phyloP scores from a whole-genome alignment of 1,284 basidiomycete species.

The Sphaerobolus stellatus region DNA sequence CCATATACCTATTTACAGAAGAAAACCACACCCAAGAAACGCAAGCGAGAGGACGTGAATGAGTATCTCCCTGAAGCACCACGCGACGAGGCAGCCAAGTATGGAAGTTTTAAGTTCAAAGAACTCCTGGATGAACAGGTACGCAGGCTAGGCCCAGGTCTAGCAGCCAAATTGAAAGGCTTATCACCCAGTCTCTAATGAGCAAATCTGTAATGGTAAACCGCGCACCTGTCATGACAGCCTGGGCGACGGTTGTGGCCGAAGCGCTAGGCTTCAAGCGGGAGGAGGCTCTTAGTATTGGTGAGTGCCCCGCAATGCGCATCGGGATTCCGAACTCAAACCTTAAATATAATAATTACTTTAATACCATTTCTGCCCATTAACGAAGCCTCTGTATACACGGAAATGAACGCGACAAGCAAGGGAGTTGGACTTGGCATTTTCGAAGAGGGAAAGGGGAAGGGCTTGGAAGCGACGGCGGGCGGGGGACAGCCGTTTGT shows the following conservation, averaged over 20 bases:
- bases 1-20: not conserved
- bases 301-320: slow-evolving; percentile 42
- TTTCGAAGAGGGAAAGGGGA: slow-evolving; percentile 53
- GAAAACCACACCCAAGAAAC: slow-evolving; percentile 51
- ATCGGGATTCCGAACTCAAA: not conserved
- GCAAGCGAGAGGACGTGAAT: slow-evolving; percentile 54
- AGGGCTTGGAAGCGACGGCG: slow-evolving; percentile 51
- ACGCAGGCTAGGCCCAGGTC: not conserved
- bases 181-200: slow-evolving; percentile 49
- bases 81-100: slow-evolving; percentile 46
- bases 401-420: slow-evolving; percentile 84
- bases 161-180: not conserved
- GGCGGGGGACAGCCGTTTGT: slow-evolving; percentile 88
- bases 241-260: slow-evolving; percentile 86
- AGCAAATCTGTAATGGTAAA: slow-evolving; percentile 73
- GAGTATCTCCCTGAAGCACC: slow-evolving; percentile 58
- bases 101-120: slow-evolving; percentile 65
- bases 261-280: slow-evolving; percentile 83
- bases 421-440: slow-evolving; percentile 84
- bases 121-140: slow-evolving; percentile 73
- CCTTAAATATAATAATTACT: slow-evolving; percentile 13
- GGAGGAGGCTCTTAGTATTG: slow-evolving; percentile 88
- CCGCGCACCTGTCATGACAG: slow-evolving; percentile 91
- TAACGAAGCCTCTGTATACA: slow-evolving; percentile 79
- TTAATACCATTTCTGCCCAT: slow-evolving; percentile 7